Evolutionary conservation across 192 early-diverging fungal genomes (phyloP).

Genomic region (Mycoemilia scoparia): DNA sequence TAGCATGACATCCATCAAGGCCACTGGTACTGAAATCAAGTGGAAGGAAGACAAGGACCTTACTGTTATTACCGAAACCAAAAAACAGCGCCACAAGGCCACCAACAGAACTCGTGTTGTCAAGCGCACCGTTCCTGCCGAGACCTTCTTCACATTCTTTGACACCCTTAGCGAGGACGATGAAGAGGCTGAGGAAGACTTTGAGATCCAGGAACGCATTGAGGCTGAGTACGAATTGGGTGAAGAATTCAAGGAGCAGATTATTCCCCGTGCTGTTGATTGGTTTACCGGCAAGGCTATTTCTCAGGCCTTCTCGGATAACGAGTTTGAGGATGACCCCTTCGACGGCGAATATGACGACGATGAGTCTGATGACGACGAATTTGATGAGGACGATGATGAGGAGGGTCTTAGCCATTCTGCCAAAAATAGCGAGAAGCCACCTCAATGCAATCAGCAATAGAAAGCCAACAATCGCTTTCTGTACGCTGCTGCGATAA

Average conservation of each 20-base stretch:
- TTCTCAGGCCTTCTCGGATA: slow-evolving; percentile 38
- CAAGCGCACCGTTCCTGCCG: slow-evolving; percentile 89
- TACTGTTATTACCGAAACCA: slow-evolving; percentile 82
- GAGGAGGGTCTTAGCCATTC: slow-evolving; percentile 22
- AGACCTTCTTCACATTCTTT: slow-evolving; percentile 98
- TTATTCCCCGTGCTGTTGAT: slow-evolving; percentile 88
- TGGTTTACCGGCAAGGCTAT: slow-evolving; percentile 98
- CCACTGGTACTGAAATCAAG: slow-evolving; percentile 73
- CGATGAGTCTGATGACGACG: slow-evolving; percentile 21
- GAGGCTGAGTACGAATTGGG: slow-evolving; percentile 94
- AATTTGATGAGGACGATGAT: slow-evolving; percentile 18
- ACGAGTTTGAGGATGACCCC: slow-evolving; percentile 20
- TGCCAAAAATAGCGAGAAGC: slow-evolving; percentile 27
- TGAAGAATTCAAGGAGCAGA: slow-evolving; percentile 95
- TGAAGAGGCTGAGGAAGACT: slow-evolving; percentile 50
- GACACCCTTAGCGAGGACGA: slow-evolving; percentile 54
- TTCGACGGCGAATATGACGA: slow-evolving; percentile 23
- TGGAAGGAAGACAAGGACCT: slow-evolving; percentile 98
- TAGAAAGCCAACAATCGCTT: too few species aligned
- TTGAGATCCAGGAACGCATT: slow-evolving; percentile 68
- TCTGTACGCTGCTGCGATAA: too few species aligned
- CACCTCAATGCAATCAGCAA: slow-evolving; percentile 34
- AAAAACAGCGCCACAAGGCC: slow-evolving; percentile 97
- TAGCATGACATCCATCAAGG: slow-evolving; percentile 80
- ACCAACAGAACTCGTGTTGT: slow-evolving; percentile 96